Evolutionary conservation across 2,329 filamentous ascomycete genomes (phyloP), one percentile per base, ranked within the genome.

Genomic region (Alternaria alternata): DNA sequence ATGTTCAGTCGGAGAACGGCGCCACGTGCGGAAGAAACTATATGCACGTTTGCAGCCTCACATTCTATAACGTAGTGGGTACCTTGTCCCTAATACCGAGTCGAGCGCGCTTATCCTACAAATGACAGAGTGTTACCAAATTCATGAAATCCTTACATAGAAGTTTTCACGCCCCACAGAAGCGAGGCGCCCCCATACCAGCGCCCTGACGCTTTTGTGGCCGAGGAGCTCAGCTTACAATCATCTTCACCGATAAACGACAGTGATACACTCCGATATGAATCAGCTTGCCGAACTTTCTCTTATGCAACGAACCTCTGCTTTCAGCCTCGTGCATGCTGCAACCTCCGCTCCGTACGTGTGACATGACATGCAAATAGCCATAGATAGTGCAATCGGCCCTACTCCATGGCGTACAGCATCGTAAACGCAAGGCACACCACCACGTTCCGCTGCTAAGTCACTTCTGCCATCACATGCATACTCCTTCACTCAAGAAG

Each of bases 201-300:
- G 14, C 49, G 34, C 22, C 38, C 47, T 20, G 38, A 38, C 39
- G 41, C 24, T 54, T 32, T 36, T 51, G 43, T 36, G 30, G 38
- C 14, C 34, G 24, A 26, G 36, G 49, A 49, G 34, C 46, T 54
- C 61, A 62, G 59, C 61, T 67, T 61, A 65, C 28, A 43, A 30
- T 52, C 49, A 38, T 28, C 11, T 47, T 66, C 61, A 69, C 65
- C 66, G 61, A 68, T 65, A 39, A 47, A 54, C 39, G 59, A 55
- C 47, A 48, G 65, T 65, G 58, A 59, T 48, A 68, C 61, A 54
- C 65, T 64, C 64, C 64, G 57, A 68, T 64, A 60, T 63, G 39
- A 36, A 55, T 60, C 57, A 54, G 58, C 30, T 53, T 53, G 22
- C 43, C 28, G 34, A 54, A 54, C 32, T 32, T 59, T 52, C 42